Evolutionary conservation across 23 red algal species (phyloP), one percentile per base, ranked within the genome.

Genomic region (Cyanidium caldarium): DNA sequence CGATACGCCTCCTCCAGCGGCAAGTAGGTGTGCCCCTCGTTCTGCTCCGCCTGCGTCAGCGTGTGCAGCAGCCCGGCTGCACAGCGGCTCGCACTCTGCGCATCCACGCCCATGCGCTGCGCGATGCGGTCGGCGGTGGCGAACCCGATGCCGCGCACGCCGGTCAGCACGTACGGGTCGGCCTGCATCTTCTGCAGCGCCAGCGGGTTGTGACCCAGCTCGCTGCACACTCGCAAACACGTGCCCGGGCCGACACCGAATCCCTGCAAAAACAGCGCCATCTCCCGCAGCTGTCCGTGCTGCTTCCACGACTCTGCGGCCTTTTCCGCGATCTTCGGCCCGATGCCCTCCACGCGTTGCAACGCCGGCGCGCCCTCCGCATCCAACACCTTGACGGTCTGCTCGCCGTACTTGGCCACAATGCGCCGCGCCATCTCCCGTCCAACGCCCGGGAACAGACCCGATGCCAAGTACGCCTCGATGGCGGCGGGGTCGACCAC

Each of bases 101-200:
- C n/a, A 12, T 61, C 51, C 31, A 61, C 31, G 31, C 51, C 51
- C 5, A 61, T 5, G 13, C 51, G n/a, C 7, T 16, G n/a, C 5
- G 70, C 70, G 20, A 75, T 75, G 3, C 41, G 33, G n/a, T 75
- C 70, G 10, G 58, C 58, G 0, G 19, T 75, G 3, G 34, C 43
- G 58, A 75, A 75, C 13, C 70, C 70, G 23, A 75, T 37, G 2
- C 70, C 70, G 5, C 36, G 34, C 19, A 75, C 35, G 28, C 43
- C 42, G 16, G 43, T 39, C 2, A 75, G 35, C 2, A 16, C 1
- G 39, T 75, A 75, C 35, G 70, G 70, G 35, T 75, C 44, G 16
- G 36, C 35, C 43, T 46, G 30, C 1, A 75, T 38, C 36, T 38
- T 34, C 28, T 38, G 37, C 16, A 46, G 10, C 1, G 42, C 13